Conservation (phyloP, 768 basidiomycete species). For the Suillus variegatus region DNA sequence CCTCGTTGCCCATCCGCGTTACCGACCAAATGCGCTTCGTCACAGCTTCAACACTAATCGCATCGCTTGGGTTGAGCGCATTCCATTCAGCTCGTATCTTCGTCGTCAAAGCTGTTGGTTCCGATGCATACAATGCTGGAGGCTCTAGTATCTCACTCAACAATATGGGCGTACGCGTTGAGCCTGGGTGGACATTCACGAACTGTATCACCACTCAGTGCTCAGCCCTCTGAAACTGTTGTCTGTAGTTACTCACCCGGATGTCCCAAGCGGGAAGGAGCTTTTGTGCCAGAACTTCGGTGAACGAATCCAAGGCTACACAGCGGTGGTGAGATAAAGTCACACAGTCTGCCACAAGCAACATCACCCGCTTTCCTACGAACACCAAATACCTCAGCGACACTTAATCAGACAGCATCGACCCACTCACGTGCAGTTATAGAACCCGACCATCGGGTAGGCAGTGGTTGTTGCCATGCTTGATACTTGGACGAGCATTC, state of each 20-base stretch:
- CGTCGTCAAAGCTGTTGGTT: not conserved
- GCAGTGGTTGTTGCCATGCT: conserved; percentile 18
- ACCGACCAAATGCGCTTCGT: not conserved
- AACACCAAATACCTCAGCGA: conserved; percentile 8
- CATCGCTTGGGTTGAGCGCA: not conserved
- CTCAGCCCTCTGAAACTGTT: not conserved
- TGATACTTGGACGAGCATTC: conserved; percentile 15
- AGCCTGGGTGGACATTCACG: not conserved
- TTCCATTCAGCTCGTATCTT: not conserved
- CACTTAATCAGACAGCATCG: conserved; percentile 14
- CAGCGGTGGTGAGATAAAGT: not conserved
- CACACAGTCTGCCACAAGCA: not conserved
- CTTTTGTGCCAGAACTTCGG: conserved; percentile 30
- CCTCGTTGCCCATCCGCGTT: not conserved
- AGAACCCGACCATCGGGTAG: conserved; percentile 17
- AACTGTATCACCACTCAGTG: not conserved
- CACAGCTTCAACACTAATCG: not conserved
- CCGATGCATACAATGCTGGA: not conserved
- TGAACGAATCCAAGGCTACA: conserved; percentile 34
- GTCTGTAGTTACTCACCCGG: conserved; percentile 21
- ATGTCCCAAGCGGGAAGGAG: conserved; percentile 38
- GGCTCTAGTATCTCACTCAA: not conserved
- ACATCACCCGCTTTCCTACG: conserved; percentile 7
- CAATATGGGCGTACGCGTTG: too few relatives aligned
- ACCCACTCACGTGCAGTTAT: conserved; percentile 26